Evolutionary conservation across 2,329 filamentous ascomycete genomes (phyloP).

Genomic region (Delphinella strobiligena): DNA sequence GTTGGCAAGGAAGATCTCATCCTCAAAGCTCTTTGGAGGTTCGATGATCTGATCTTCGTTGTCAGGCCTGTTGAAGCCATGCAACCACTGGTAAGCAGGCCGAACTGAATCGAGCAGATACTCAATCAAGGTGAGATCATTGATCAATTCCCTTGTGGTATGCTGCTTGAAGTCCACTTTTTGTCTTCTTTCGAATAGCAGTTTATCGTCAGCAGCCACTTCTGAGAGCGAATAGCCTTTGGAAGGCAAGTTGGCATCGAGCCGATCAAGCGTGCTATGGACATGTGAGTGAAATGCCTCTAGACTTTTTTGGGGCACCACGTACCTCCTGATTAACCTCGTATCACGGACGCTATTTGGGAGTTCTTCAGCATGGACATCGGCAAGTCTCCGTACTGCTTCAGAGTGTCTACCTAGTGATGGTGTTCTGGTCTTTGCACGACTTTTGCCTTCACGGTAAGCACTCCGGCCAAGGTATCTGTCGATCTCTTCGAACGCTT

Average conservation of each 20-base stretch:
- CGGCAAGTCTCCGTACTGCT: not conserved
- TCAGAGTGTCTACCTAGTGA: not conserved
- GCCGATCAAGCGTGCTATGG: not conserved
- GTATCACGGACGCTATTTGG: not conserved
- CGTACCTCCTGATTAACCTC: not conserved
- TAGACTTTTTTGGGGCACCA: conserved; percentile 3
- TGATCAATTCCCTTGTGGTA: conserved; percentile 19
- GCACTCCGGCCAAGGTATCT: conserved; percentile 11
- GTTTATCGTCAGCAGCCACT: conserved; percentile 18
- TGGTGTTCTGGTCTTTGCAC: not conserved
- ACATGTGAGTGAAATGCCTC: conserved; percentile 8
- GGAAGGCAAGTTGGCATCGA: not conserved
- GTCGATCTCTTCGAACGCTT: conserved; percentile 13
- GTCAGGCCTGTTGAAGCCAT: not conserved
- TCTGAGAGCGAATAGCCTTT: not conserved
- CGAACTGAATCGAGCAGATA: conserved; percentile 21
- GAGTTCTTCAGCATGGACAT: not conserved
- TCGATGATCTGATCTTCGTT: conserved; percentile 18
- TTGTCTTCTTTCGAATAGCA: conserved; percentile 21
- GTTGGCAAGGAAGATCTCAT: conserved; percentile 27
- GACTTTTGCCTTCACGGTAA: not conserved
- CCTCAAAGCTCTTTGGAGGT: conserved; percentile 16
- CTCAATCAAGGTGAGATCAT: conserved; percentile 18
- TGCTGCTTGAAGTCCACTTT: conserved; percentile 18
- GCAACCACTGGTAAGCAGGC: conserved; percentile 8